Conservation (phyloP, 257 asterid genomes). For the Jaltomata sinuosa region DNA sequence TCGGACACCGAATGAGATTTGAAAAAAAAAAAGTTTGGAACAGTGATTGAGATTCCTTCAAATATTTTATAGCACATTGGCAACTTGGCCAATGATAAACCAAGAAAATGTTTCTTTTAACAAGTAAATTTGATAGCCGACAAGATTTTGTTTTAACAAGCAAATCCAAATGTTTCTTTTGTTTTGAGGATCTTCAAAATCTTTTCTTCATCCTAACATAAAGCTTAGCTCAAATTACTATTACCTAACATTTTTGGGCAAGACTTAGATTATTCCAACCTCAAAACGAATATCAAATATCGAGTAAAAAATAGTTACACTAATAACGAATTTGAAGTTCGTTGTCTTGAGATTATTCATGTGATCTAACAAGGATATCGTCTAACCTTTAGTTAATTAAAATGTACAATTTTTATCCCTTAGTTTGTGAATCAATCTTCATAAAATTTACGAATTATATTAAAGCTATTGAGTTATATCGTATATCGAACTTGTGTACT, state of each 20-base stretch:
- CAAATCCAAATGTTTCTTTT: no score
- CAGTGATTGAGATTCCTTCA: slow-evolving; percentile 1
- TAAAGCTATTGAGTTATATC: no score
- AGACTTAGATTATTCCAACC: no score
- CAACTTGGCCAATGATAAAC: not conserved
- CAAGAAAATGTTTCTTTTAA: not conserved
- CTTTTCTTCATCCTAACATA: no score
- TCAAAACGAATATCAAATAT: no score
- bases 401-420: not conserved
- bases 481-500: no score
- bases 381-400: not conserved
- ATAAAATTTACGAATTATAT: not conserved
- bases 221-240: no score
- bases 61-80: not conserved
- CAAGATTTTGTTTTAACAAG: no score
- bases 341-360: not conserved
- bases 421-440: not conserved
- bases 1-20: no score
- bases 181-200: not conserved
- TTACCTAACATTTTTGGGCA: no score
- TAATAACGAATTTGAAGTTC: not conserved
- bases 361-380: not conserved
- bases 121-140: not conserved
- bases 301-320: no score
- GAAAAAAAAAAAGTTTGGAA: no score